Conservation (phyloP, 1,284 basidiomycete species). For the Phlebopus sp. region DNA sequence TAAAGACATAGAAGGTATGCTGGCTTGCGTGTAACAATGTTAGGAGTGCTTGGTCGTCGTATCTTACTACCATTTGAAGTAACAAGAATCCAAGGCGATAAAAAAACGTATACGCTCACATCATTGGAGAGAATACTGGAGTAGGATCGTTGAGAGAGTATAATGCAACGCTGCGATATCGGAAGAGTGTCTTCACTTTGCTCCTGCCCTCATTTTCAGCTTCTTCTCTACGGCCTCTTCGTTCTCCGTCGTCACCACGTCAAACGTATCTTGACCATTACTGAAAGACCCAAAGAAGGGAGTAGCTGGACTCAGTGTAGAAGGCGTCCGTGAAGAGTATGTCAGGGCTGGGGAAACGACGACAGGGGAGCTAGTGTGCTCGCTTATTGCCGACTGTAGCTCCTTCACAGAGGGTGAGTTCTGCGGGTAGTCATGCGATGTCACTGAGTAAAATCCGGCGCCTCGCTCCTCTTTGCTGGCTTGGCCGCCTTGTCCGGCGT, state of each 20-base stretch:
- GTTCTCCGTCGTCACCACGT: conserved; percentile 19
- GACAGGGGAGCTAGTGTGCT: conserved; percentile 37
- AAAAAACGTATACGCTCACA: neutral
- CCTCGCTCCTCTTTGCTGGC: conserved; percentile 1
- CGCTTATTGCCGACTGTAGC: conserved; percentile 15
- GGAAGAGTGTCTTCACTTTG: conserved; percentile 16
- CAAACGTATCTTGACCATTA: conserved; percentile 26
- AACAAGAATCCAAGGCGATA: neutral
- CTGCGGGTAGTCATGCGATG: conserved; percentile 16
- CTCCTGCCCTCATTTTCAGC: conserved; percentile 18
- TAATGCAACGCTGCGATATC: neutral
- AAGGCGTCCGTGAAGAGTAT: conserved; percentile 55
- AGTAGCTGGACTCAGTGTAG: conserved; percentile 58
- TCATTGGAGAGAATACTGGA: conserved; percentile 1
- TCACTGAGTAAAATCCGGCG: conserved; percentile 10
- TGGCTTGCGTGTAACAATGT: neutral
- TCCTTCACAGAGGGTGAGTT: conserved; percentile 13
- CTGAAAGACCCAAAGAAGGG: conserved; percentile 48
- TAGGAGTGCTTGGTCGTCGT: too few relatives aligned
- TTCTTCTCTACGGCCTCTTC: conserved; percentile 26
- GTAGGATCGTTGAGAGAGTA: too few relatives aligned
- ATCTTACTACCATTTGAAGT: too few relatives aligned
- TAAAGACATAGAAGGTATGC: too few relatives aligned
- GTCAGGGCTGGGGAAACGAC: conserved; percentile 59
- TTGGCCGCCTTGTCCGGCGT: conserved; percentile 1